phyloP scores from a whole-genome alignment of 2,329 filamentous ascomycete species.

The Xylaria sp. region DNA sequence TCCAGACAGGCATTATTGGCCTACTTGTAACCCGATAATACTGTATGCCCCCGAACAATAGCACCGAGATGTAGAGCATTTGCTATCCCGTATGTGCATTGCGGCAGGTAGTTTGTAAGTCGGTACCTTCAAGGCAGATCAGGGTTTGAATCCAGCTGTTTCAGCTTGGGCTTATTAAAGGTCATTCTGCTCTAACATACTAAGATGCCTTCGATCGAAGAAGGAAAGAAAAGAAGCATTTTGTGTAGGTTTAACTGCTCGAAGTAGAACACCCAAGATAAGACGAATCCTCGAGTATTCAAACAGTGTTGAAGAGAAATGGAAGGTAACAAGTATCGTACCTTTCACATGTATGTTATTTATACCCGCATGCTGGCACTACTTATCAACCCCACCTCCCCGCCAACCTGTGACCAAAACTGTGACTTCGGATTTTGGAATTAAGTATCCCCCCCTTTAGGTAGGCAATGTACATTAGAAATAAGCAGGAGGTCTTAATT shows the following conservation, averaged over 20 bases:
- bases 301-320: neutral
- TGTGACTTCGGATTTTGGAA: constrained; percentile 19
- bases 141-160: too few relatives aligned
- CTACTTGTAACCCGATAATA: neutral
- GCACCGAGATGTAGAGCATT: too few relatives aligned
- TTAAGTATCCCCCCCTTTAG: neutral
- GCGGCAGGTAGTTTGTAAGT: too few relatives aligned
- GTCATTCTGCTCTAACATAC: neutral
- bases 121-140: too few relatives aligned
- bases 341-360: too few relatives aligned
- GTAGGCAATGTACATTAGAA: neutral
- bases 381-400: constrained; percentile 21
- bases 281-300: neutral
- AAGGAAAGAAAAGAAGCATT: neutral
- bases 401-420: constrained; percentile 24
- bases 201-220: neutral
- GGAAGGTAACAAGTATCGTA: neutral
- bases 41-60: too few relatives aligned
- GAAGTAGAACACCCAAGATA: neutral
- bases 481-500: too few relatives aligned
- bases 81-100: too few relatives aligned
- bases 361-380: neutral
- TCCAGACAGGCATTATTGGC: neutral
- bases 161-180: neutral
- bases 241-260: neutral